Evolutionary conservation across 345 rosid species (phyloP), one percentile per base, ranked within the genome.

Genomic region (Salix purpurea): DNA sequence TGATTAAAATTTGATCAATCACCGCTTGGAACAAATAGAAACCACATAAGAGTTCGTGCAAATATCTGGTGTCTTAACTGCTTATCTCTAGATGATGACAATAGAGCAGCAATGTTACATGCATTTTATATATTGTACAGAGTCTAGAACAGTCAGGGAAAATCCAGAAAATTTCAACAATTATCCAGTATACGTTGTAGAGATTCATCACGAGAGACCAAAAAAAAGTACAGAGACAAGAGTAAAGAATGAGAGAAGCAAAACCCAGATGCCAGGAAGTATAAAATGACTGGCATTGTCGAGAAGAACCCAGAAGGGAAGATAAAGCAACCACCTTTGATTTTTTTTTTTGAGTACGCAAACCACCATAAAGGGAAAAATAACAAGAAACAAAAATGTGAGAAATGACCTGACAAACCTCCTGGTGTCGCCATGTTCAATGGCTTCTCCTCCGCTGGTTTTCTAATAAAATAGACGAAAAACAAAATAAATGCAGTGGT

Each of bases 351-450:
- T 21, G 1, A 70, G 52, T 26, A 58, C 10, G 13, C 3, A 5
- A 61, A 7, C 24, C 7, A 42, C 24, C 8, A 40, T 12, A 72
- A 24, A 21, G 7, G 39, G 1, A 28, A 32, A 6, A 40, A 4
- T 5, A 46, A 48, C n/a, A 34, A 12, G 52, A 34, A 67, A 32
- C 50, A 67, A 18, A 23, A 66, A 50, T 13, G 4, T 50, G 50
- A 66, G 19, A 65, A 61, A 46, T 30, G 2, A 75, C 77, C 77
- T 66, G 77, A 34, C 50, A 75, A 75, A 12, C 71, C 52, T 23
- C 77, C 71, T 15, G 48, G 21, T 5, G 40, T 28, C 77, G 50
- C 66, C 52, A 15, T 46, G 44, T 2, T 34, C 19, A 64, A 26
- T 24, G 56, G 69, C 26, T 56, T 28, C 39, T 74, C 67, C 64